These are phyloP conservation scores for Spirogloea muscicola DNA, from an alignment of 139 green algal species.

Conservation along the genomic window DNA sequence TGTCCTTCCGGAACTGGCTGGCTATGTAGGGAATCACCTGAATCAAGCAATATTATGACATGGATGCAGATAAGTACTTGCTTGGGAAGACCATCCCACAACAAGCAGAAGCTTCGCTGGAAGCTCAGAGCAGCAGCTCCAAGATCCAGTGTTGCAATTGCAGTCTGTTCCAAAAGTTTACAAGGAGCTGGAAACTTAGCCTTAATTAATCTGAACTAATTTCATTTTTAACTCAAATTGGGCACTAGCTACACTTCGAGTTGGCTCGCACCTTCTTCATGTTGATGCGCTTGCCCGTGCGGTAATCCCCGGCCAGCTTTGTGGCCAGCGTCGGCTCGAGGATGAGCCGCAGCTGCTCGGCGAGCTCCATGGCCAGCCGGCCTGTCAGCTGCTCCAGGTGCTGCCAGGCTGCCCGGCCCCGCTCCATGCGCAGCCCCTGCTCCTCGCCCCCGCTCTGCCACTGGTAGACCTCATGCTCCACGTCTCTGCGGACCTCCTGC, in stretches of 20 bases:
- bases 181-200: not conserved
- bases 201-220: constrained; percentile 18
- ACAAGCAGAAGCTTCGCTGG: not conserved
- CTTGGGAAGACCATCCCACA: not conserved
- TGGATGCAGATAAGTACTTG: not conserved
- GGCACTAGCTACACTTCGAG: not conserved
- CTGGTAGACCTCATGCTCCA: constrained; percentile 5
- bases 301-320: constrained; percentile 86
- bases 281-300: constrained; percentile 95
- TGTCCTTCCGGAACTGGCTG: constrained; percentile 88
- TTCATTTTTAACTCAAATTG: constrained; percentile 8
- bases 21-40: not conserved
- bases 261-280: constrained; percentile 79
- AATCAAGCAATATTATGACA: not conserved
- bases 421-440: constrained; percentile 7
- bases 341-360: constrained; percentile 93
- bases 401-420: constrained; percentile 51
- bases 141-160: too few relatives aligned
- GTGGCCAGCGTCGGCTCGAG: constrained; percentile 87
- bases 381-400: constrained; percentile 76
- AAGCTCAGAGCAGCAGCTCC: not conserved
- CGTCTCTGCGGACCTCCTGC: constrained; percentile 16
- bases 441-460: constrained; percentile 29
- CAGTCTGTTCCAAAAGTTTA: too few relatives aligned
- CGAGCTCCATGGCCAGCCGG: constrained; percentile 73